A percentile compares a stretch with the other conserved stretches of the same genome.
phyloP scores from a whole-genome alignment of 1,139 yeast species.

The Entelexis paramagnoliae region DNA sequence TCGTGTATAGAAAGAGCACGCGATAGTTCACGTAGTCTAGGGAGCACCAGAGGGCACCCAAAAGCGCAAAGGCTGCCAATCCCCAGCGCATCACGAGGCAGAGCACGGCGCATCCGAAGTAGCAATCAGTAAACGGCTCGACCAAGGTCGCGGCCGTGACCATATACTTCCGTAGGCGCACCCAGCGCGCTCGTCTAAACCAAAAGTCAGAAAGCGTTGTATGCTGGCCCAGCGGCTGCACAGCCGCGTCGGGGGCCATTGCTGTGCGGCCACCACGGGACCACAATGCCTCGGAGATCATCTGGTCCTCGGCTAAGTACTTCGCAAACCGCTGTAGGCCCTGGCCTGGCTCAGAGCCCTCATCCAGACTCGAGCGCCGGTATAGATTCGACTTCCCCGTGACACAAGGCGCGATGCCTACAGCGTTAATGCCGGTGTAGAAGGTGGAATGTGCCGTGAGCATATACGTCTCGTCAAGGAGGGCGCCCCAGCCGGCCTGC shows the following conservation, averaged over 20 bases:
- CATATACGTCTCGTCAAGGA: constrained; percentile 76
- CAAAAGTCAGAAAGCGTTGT: constrained; percentile 46
- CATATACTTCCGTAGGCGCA: constrained; percentile 83
- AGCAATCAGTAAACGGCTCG: constrained; percentile 78
- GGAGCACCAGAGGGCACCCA: constrained; percentile 43
- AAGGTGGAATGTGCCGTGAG: constrained; percentile 78
- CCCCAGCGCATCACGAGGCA: constrained; percentile 27
- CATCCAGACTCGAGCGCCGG: constrained; percentile 57
- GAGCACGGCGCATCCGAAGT: constrained; percentile 56
- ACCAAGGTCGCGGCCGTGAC: constrained; percentile 72
- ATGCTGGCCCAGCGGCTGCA: constrained; percentile 56
- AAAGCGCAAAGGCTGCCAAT: background rate
- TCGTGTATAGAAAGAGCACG: constrained; percentile 11
- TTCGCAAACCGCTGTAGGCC: constrained; percentile 67
- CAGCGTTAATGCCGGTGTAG: constrained; percentile 63
- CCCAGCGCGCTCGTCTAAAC: constrained; percentile 68
- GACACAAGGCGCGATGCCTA: constrained; percentile 81
- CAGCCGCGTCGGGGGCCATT: constrained; percentile 64
- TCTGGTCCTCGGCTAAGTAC: constrained; percentile 86
- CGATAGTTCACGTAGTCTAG: constrained; percentile 49
- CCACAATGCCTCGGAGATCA: constrained; percentile 86
- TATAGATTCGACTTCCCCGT: constrained; percentile 86
- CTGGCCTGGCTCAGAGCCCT: constrained; percentile 27
- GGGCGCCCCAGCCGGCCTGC: constrained; percentile 44
- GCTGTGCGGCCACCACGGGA: constrained; percentile 63